Evolutionary conservation across 768 basidiomycete species (phyloP), one percentile per base, ranked within the genome.

Genomic region (Lanmaoa rubissima): DNA sequence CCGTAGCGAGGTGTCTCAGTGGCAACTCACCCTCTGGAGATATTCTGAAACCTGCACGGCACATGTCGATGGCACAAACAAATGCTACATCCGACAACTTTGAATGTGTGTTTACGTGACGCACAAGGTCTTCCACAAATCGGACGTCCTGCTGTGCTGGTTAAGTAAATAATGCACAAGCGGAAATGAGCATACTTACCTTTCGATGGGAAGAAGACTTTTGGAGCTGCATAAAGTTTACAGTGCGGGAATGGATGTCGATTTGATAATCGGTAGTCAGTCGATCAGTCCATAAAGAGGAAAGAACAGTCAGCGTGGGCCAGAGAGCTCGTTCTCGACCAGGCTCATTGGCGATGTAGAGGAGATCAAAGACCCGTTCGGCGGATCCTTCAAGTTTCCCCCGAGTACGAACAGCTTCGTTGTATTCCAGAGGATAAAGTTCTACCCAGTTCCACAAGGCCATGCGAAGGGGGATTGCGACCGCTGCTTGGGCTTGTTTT

Each of bases 381-480:
- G 93, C 87, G 0, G 86, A 84, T 42, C 89, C 91, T 56, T 96
- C 94, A 13, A 90, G 76, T 38, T 75, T 79, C 31, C 86, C 83
- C 44, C 86, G 79, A 4, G 78, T 75, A 11, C 80, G 77, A 38
- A 93, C 78, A 5, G 83, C 79, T 8, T 92, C 86, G 51, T 87
- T 86, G 69, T 86, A 96, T 67, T 97, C 91, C 6, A 76, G 74
- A 0, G 91, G 87, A 65, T 87, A 90, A 24, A 82, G 76, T 32
- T 88, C 85, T 34, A 95, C 85, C 92, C 92, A 96, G 60, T 88
- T 92, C 93, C 94, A 95, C 28, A 96, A 76, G 1, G 90, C 91
- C 31, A 81, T 78, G 21, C 92, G 83, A 36, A 96, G 78, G 28
- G 88, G 83, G 28, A 82, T 75, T 0, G 92, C 84, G 47, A 94